A percentile compares a stretch with the other conserved stretches of the same genome.
Conservation (phyloP, 768 basidiomycete genomes). For the Mycena capillaripes region DNA sequence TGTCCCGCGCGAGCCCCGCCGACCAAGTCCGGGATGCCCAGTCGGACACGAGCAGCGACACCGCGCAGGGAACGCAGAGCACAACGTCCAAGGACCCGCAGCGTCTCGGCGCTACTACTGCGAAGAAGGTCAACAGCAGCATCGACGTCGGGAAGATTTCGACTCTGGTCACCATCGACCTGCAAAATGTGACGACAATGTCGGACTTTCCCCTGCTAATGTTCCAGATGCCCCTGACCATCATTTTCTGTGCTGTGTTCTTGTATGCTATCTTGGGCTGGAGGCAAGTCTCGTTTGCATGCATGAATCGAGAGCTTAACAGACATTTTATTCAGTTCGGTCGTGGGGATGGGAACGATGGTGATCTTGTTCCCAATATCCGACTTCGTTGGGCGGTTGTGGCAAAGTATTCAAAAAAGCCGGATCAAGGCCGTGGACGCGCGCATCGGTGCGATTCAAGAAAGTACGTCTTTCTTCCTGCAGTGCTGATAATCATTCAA, state of each 20-base stretch:
- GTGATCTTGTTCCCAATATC: conserved; percentile 59
- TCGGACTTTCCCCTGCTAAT: conserved; percentile 37
- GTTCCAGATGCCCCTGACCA: conserved; percentile 41
- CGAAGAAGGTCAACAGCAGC: conserved; percentile 38
- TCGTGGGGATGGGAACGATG: conserved; percentile 61
- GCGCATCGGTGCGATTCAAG: conserved; percentile 60
- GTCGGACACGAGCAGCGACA: no score
- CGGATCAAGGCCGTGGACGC: conserved; percentile 49
- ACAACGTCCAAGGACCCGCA: conserved; percentile 16
- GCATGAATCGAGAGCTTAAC: no score
- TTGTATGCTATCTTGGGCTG: conserved; percentile 49
- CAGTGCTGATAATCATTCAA: no score
- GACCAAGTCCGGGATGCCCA: no score
- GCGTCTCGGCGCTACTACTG: no score
- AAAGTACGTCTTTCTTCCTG: conserved; percentile 55
- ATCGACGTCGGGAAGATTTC: conserved; percentile 68
- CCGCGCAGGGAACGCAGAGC: neutral
- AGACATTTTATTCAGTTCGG: conserved; percentile 42
- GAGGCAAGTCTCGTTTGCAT: no score
- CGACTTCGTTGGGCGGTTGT: conserved; percentile 55
- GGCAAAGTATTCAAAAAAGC: conserved; percentile 34
- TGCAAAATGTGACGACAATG: conserved; percentile 34
- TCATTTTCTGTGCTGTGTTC: conserved; percentile 41
- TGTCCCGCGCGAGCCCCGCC: conserved; percentile 8
- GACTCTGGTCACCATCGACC: conserved; percentile 70